Percentiles rank a stretch among this genome's conserved stretches.
Conservation (phyloP, 1,284 basidiomycete species). For the Malassezia japonica region DNA sequence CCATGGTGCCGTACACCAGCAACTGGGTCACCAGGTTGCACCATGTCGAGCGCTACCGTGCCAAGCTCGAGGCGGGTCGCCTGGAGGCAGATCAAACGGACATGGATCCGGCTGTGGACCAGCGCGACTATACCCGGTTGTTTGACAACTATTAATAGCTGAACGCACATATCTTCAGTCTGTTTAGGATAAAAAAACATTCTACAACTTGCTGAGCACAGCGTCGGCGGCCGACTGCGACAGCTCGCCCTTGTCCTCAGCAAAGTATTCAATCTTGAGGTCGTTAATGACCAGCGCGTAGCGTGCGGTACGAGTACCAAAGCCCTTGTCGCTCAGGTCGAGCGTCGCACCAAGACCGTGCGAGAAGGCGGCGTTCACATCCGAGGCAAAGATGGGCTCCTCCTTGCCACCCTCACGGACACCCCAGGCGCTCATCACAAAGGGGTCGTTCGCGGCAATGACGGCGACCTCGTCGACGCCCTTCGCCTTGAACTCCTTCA, state of each 20-base stretch:
- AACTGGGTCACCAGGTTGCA: constrained; percentile 37
- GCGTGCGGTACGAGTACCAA: constrained; percentile 61
- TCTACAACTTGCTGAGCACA: constrained; percentile 8
- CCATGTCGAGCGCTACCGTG: constrained; percentile 22
- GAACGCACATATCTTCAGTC: too few species aligned
- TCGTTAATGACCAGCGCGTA: constrained; percentile 64
- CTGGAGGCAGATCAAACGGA: background rate
- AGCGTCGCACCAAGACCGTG: constrained; percentile 57
- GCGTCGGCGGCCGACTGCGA: constrained; percentile 6
- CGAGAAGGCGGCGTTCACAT: constrained; percentile 61
- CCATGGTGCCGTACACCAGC: constrained; percentile 40
- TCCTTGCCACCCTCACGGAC: constrained; percentile 61
- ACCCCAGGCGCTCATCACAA: constrained; percentile 57
- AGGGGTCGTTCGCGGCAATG: constrained; percentile 44
- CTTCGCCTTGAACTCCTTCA: constrained; percentile 62
- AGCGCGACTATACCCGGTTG: constrained; percentile 29
- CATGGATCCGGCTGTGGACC: constrained; percentile 1
- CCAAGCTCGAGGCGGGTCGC: constrained; percentile 5
- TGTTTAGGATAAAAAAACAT: background rate
- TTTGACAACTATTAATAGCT: background rate
- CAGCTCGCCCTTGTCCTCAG: constrained; percentile 11
- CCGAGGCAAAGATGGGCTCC: constrained; percentile 62
- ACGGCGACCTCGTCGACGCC: constrained; percentile 59
- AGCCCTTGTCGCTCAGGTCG: constrained; percentile 56
- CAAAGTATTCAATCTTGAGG: constrained; percentile 51